Evolutionary conservation across 306 rosid genomes (phyloP).

Genomic region (Lathyrus tuberosus): DNA sequence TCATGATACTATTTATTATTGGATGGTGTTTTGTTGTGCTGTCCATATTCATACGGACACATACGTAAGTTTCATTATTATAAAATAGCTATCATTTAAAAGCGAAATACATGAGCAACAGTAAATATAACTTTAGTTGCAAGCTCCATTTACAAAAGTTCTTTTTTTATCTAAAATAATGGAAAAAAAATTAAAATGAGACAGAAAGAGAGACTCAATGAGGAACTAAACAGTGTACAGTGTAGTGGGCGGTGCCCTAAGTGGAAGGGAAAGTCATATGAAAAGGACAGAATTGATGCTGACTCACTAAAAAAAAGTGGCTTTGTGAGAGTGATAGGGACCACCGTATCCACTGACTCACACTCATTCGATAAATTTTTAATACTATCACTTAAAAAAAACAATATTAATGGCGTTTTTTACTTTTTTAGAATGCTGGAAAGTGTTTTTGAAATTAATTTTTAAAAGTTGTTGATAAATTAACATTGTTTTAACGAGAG

Average conservation of each 20-base stretch:
- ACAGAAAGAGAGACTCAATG: not conserved
- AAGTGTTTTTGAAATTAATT: no score
- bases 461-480: no score
- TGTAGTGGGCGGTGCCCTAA: slow-evolving; percentile 64
- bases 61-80: not conserved
- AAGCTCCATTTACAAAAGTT: not conserved
- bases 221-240: not conserved
- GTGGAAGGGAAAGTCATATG: slow-evolving; percentile 51
- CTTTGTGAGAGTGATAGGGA: not conserved
- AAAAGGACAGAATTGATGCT: slow-evolving; percentile 45
- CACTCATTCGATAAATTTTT: not conserved
- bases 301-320: slow-evolving; percentile 26
- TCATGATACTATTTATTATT: not conserved
- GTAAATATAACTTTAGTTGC: not conserved
- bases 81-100: not conserved
- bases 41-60: not conserved
- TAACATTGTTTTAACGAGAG: no score
- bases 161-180: not conserved
- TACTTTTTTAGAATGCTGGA: no score
- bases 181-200: not conserved
- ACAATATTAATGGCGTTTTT: no score
- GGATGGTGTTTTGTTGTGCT: not conserved
- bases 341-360: not conserved
- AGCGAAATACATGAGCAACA: not conserved
- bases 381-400: no score